These are phyloP conservation scores for Geotrichum restrictum DNA, from an alignment of 1,139 yeast genomes.

Conservation along the genomic window DNA sequence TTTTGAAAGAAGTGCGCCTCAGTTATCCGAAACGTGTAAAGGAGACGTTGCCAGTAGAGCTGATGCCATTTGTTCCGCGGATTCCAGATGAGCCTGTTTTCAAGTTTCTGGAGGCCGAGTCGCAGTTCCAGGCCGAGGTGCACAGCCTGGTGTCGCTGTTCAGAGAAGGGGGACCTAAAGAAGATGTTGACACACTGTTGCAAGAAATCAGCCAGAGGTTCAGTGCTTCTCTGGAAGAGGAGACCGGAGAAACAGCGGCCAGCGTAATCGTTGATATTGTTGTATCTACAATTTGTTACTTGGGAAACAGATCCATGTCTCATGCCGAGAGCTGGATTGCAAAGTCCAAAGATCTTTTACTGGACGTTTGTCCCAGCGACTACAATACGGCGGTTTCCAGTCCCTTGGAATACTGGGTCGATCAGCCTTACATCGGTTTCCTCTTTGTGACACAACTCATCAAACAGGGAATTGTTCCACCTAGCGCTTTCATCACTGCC, in stretches of 20 bases:
- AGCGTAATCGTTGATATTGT: constrained; percentile 56
- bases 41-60: constrained; percentile 73
- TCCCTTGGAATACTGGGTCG: constrained; percentile 71
- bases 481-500: constrained; percentile 17
- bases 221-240: constrained; percentile 30
- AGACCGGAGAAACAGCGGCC: constrained; percentile 37
- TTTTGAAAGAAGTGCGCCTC: constrained; percentile 77
- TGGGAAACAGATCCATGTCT: constrained; percentile 86
- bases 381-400: constrained; percentile 49
- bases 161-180: constrained; percentile 32
- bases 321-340: constrained; percentile 72
- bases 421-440: constrained; percentile 76
- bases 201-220: constrained; percentile 32
- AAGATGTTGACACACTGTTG: constrained; percentile 39
- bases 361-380: constrained; percentile 37
- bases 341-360: constrained; percentile 52
- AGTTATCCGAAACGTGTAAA: constrained; percentile 66
- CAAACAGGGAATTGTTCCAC: constrained; percentile 38
- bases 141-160: constrained; percentile 34
- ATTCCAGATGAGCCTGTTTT: constrained; percentile 48
- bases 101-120: constrained; percentile 38
- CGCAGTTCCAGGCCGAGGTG: constrained; percentile 41
- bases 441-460: constrained; percentile 63
- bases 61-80: constrained; percentile 52
- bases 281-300: constrained; percentile 69